Conservation (phyloP, 1,139 yeast genomes). For the Saccharomycopsis hybrid region DNA sequence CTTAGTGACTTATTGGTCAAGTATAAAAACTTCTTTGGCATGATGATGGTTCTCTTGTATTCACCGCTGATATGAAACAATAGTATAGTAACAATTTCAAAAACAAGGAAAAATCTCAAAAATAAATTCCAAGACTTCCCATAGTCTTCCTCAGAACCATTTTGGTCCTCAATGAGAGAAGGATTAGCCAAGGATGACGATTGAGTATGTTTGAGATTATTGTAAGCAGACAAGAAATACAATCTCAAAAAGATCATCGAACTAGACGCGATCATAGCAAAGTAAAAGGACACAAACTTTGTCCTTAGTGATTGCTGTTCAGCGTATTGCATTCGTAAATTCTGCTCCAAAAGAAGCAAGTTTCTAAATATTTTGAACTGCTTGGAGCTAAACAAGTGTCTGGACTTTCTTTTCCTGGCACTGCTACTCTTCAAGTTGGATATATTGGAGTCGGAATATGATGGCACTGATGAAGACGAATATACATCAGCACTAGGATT, state of each 20-base stretch:
- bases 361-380: conserved; percentile 60
- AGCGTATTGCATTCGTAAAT: conserved; percentile 71
- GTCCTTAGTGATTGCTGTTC: conserved; percentile 64
- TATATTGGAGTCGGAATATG: neutral
- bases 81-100: conserved; percentile 62
- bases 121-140: conserved; percentile 34
- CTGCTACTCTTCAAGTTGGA: neutral
- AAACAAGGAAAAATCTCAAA: conserved; percentile 57
- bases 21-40: conserved; percentile 70
- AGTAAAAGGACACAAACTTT: conserved; percentile 64
- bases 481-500: neutral
- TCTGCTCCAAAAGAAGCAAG: conserved; percentile 76
- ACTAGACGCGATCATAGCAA: conserved; percentile 27
- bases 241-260: conserved; percentile 27
- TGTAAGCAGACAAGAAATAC: conserved; percentile 22
- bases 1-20: conserved; percentile 84
- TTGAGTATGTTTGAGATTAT: too few relatives aligned
- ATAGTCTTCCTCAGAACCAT: neutral
- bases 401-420: neutral
- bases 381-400: conserved; percentile 8
- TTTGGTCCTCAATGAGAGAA: neutral
- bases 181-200: conserved; percentile 21
- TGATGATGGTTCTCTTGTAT: conserved; percentile 74
- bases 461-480: neutral
- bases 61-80: conserved; percentile 86